Evolutionary conservation across 441 rosid genomes (phyloP).

Genomic region (Syzygium syzygioides): DNA sequence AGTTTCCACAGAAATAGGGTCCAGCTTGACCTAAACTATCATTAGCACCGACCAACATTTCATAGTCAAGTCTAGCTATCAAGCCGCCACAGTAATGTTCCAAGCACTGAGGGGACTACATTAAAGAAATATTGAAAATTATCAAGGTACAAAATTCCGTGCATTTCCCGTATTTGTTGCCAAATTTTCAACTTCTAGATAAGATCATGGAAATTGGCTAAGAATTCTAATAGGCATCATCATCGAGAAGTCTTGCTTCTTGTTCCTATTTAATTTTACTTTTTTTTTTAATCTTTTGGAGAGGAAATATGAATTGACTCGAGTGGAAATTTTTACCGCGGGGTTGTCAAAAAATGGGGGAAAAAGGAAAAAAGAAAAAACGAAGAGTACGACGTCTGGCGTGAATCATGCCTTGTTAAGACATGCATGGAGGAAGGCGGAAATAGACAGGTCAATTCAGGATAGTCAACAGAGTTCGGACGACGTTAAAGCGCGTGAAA

Average conservation of each 20-base stretch:
- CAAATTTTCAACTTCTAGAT: not conserved
- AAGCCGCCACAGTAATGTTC: not conserved
- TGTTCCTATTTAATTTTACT: not conserved
- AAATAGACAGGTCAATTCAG: not conserved
- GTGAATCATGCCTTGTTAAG: not conserved
- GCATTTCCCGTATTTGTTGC: not conserved
- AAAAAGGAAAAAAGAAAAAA: not conserved
- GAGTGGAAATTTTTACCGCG: not conserved
- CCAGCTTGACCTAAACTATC: not conserved
- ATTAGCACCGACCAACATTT: not conserved
- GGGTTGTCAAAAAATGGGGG: not conserved
- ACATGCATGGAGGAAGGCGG: not conserved
- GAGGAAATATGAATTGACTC: not conserved
- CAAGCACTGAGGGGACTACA: not conserved
- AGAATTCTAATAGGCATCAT: not conserved
- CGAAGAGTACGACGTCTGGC: not conserved
- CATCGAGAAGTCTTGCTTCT: not conserved
- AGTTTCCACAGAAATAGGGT: not conserved
- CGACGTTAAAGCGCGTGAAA: not conserved
- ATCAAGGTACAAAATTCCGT: not conserved
- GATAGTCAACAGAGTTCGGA: not conserved
- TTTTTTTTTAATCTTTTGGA: fast-evolving
- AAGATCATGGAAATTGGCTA: not conserved
- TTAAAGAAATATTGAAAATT: not conserved
- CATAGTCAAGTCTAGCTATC: not conserved